A percentile compares a stretch with the other conserved stretches of the same genome.
Conservation (phyloP, 2,329 filamentous ascomycete species). For the Sporothrix inflata region DNA sequence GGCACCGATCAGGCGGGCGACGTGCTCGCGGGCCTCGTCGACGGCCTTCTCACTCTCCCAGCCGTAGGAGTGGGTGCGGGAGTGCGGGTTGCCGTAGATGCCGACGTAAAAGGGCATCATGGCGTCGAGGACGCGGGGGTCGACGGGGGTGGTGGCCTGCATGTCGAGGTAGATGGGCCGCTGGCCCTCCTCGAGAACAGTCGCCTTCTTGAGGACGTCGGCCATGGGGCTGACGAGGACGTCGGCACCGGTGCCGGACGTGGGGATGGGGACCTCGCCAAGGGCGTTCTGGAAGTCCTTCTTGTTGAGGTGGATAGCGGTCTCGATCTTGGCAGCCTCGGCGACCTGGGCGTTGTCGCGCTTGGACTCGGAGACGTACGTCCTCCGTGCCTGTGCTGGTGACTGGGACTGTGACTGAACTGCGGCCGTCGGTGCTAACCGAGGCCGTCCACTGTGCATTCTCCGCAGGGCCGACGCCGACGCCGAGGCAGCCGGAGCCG, state of each 20-base stretch:
- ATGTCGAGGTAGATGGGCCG: conserved; percentile 97
- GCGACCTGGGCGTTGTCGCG: conserved; percentile 80
- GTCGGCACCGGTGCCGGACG: conserved; percentile 59
- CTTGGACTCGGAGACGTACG: conserved; percentile 84
- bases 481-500: conserved; percentile 23
- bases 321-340: conserved; percentile 73
- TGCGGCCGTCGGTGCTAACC: conserved; percentile 33
- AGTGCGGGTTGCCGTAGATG: conserved; percentile 95
- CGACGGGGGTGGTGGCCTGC: conserved; percentile 94
- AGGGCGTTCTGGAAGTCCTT: conserved; percentile 72
- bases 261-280: conserved; percentile 37
- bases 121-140: conserved; percentile 90
- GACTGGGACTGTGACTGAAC: conserved; percentile 30
- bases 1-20: conserved; percentile 86
- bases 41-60: conserved; percentile 98
- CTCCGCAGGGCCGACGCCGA: conserved; percentile 44
- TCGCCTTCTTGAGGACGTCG: conserved; percentile 86
- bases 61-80: conserved; percentile 94
- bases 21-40: conserved; percentile 80
- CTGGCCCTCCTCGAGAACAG: conserved; percentile 88
- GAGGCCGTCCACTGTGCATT: conserved; percentile 40
- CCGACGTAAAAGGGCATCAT: conserved; percentile 96
- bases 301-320: conserved; percentile 83
- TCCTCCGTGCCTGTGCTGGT: conserved; percentile 46
- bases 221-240: conserved; percentile 78